Conservation (phyloP, 768 basidiomycete genomes). For the Podaxis sp. region DNA sequence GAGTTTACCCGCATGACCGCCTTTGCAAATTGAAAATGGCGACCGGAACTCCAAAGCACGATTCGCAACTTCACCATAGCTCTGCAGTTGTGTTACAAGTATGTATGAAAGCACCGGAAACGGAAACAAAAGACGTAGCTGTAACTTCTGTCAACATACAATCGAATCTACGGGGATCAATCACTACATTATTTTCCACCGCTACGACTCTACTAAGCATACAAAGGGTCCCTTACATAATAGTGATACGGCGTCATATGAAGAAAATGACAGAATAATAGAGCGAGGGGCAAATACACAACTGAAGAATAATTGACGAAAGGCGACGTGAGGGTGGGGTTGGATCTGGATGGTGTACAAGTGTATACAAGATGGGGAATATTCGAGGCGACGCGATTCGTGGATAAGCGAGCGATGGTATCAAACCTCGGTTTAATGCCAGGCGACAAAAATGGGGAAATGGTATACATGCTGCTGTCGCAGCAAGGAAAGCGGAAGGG, state of each 20-base stretch:
- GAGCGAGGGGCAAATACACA: not conserved
- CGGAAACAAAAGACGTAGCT: too few relatives aligned
- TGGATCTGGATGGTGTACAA: conserved; percentile 4
- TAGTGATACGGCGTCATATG: conserved; percentile 3
- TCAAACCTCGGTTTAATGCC: not conserved
- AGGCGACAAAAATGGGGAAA: not conserved
- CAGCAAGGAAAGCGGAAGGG: conserved; percentile 10
- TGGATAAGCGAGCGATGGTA: not conserved
- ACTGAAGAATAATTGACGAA: not conserved
- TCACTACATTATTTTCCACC: not conserved
- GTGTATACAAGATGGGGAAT: conserved; percentile 13
- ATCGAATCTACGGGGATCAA: not conserved
- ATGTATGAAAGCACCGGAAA: too few relatives aligned
- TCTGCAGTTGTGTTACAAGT: too few relatives aligned
- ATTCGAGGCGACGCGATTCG: not conserved
- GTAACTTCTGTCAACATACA: too few relatives aligned
- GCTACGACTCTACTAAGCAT: conserved; percentile 11
- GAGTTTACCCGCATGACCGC: too few relatives aligned
- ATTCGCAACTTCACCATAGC: too few relatives aligned
- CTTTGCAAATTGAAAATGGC: too few relatives aligned
- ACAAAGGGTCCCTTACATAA: conserved; percentile 11
- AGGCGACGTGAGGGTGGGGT: not conserved
- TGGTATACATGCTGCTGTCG: conserved; percentile 1
- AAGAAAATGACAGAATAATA: not conserved
- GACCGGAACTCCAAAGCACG: too few relatives aligned